phyloP scores from a whole-genome alignment of 2,329 filamentous ascomycete species.

The Arachnomyces sp. region DNA sequence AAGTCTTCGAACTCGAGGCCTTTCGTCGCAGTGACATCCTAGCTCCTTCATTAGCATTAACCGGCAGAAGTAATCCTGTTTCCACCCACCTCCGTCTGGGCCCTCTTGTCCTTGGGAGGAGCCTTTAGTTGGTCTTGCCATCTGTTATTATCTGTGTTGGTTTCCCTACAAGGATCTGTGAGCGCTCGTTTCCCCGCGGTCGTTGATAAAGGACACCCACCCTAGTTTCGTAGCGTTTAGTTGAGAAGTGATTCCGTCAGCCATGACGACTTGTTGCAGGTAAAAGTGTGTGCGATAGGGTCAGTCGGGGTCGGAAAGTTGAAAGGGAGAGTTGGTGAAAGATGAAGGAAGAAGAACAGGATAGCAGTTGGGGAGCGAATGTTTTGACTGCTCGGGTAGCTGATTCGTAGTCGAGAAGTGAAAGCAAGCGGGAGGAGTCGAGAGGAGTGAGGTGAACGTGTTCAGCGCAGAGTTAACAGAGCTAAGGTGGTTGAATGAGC shows the following conservation, averaged over 20 bases:
- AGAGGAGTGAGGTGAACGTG: too few relatives aligned
- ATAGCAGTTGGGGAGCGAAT: too few relatives aligned
- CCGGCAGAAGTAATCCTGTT: constrained; percentile 5
- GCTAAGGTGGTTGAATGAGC: too few relatives aligned
- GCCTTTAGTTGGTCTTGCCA: constrained; percentile 40
- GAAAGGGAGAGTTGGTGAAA: too few relatives aligned
- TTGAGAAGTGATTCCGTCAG: constrained; percentile 12
- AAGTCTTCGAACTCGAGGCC: constrained; percentile 97
- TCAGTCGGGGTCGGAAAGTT: too few relatives aligned
- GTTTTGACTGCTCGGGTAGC: too few relatives aligned
- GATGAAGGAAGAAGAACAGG: too few relatives aligned
- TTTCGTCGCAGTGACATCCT: constrained; percentile 98
- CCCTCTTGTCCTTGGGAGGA: constrained; percentile 40
- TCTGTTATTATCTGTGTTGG: constrained; percentile 28
- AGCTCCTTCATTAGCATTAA: constrained; percentile 9
- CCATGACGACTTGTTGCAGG: constrained; percentile 16
- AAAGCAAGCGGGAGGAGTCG: too few relatives aligned
- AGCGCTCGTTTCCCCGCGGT: background rate
- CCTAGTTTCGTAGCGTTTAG: constrained; percentile 11
- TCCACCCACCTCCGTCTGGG: constrained; percentile 41
- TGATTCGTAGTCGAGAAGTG: too few relatives aligned
- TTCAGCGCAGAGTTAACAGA: too few relatives aligned
- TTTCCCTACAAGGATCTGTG: constrained; percentile 25
- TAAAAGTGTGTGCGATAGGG: constrained; percentile 1
- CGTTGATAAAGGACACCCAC: background rate